Conservation (phyloP, 176 grass and related monocot genomes). For the Guadua angustifolia region DNA sequence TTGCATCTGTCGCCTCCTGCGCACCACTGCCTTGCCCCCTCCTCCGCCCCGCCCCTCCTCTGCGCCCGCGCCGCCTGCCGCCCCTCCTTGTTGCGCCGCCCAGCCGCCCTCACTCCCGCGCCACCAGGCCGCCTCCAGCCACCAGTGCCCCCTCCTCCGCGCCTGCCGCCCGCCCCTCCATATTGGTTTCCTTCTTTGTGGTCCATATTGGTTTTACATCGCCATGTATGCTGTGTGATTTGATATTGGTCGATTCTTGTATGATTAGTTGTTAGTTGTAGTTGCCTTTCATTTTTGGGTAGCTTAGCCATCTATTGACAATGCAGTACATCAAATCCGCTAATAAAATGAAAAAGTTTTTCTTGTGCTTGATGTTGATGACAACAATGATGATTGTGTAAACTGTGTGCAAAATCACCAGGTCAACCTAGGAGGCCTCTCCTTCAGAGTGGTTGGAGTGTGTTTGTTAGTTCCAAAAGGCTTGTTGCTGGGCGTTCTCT, state of each 20-base stretch:
- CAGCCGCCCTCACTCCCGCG: no score
- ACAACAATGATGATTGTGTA: constrained; percentile 13
- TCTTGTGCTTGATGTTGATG: constrained; percentile 29
- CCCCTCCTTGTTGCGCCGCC: no score
- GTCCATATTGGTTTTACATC: not conserved
- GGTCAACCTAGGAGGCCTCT: constrained; percentile 94
- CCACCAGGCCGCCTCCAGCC: no score
- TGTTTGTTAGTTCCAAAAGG: constrained; percentile 94
- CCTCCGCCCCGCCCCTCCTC: no score
- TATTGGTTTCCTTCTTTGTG: no score
- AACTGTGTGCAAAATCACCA: constrained; percentile 46
- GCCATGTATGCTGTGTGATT: not conserved
- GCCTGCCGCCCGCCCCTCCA: no score
- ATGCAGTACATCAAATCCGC: not conserved
- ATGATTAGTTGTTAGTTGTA: no score
- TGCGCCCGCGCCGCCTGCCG: no score
- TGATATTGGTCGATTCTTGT: not conserved
- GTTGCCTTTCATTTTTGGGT: no score
- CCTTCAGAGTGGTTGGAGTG: constrained; percentile 90
- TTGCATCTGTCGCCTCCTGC: no score
- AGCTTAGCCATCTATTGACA: not conserved
- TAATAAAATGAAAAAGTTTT: not conserved
- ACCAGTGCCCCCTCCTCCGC: no score
- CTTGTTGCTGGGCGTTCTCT: constrained; percentile 87
- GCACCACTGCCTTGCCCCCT: no score